Evolutionary conservation across 441 rosid genomes (phyloP).

Genomic region (Breynia disticha): DNA sequence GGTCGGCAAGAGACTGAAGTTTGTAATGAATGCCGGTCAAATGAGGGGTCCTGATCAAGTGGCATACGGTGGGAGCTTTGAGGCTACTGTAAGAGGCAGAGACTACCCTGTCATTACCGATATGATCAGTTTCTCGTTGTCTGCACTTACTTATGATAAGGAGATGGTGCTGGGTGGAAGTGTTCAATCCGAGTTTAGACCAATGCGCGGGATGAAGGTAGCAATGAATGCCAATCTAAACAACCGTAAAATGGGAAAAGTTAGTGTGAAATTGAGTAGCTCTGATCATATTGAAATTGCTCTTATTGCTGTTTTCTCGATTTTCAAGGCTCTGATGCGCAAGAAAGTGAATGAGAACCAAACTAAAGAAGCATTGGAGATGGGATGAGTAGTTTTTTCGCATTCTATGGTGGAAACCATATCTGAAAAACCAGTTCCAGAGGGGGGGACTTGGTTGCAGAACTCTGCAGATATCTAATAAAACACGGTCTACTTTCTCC

Average conservation of each 20-base stretch:
- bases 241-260: conserved; percentile 66
- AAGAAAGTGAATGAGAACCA: conserved; percentile 29
- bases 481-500: no score
- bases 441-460: no score
- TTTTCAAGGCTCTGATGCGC: conserved; percentile 41
- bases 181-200: conserved; percentile 61
- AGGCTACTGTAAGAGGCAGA: conserved; percentile 64
- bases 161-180: conserved; percentile 70
- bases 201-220: conserved; percentile 42
- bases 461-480: no score
- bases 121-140: conserved; percentile 39
- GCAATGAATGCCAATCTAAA: conserved; percentile 55
- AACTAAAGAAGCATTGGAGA: conserved; percentile 28
- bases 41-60: conserved; percentile 52
- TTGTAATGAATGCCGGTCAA: conserved; percentile 56
- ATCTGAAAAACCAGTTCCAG: no score
- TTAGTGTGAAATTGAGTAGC: conserved; percentile 52
- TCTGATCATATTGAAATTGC: conserved; percentile 66
- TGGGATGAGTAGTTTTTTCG: conserved; percentile 19
- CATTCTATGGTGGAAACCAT: no score
- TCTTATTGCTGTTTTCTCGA: conserved; percentile 44
- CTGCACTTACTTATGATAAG: conserved; percentile 54
- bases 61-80: conserved; percentile 75
- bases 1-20: conserved; percentile 64
- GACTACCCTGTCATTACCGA: conserved; percentile 72